phyloP scores from a whole-genome alignment of 306 rosid genomes.

The Nissolia schottii region DNA sequence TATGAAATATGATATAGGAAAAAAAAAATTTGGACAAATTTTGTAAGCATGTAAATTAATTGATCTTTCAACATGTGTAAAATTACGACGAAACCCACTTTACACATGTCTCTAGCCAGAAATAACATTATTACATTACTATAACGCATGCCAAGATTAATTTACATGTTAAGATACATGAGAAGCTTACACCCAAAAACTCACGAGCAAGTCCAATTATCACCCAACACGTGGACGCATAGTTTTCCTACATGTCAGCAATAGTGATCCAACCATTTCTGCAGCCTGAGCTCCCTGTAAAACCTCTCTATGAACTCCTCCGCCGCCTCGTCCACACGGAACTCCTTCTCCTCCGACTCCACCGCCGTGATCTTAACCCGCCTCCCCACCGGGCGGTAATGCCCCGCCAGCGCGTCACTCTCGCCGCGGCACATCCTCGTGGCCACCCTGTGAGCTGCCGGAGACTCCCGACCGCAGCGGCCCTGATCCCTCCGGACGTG shows the following conservation, averaged over 20 bases:
- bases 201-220: background rate
- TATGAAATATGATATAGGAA: background rate
- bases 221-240: background rate
- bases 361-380: conserved; percentile 20
- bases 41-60: background rate
- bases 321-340: conserved; percentile 73
- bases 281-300: conserved; percentile 57
- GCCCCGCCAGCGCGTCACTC: background rate
- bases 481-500: too few relatives aligned
- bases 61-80: background rate
- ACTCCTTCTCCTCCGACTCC: background rate
- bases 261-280: conserved; percentile 48
- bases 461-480: background rate
- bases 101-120: background rate
- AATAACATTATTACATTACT: too few relatives aligned
- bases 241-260: background rate
- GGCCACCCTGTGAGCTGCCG: background rate
- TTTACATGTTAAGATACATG: background rate
- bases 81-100: background rate
- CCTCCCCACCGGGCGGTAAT: background rate
- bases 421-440: conserved; percentile 20
- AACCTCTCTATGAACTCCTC: conserved; percentile 82
- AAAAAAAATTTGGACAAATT: background rate
- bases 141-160: background rate
- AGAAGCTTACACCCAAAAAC: background rate